Evolutionary conservation across 495 filamentous ascomycete species (phyloP), one percentile per base, ranked within the genome.

Genomic region (Darksidea phi): DNA sequence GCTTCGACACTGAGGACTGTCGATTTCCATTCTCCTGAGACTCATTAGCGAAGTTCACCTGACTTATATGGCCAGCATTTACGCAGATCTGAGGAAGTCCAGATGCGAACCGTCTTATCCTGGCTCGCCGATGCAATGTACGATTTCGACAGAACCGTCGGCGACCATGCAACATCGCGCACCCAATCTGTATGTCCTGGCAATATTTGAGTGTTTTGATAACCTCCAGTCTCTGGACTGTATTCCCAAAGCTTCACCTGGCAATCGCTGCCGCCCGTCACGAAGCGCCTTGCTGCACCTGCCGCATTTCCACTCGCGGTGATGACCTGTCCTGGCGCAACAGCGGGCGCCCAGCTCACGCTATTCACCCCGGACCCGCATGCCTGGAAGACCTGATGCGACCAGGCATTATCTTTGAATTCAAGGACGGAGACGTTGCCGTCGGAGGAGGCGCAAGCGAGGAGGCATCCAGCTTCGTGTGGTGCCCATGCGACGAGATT

Each of bases 401-500:
- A 85, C 83, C 87, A 90, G 66, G 78, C 81, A 76, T 95, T 95
- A 73, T 99, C 92, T 68, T 90, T 90, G 80, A 97, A 96, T 74
- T 97, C 93, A 52, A 97, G 84, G 13, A 99, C 91, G 45, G 82
- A 87, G 64, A 97, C 91, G 71, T 88, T 88, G 67, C 95, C 95
- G 68, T 99, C 94, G 26, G 87, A 91, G 28, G 87, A 91, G 26
- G 95, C 94, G 76, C 90, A 96, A 47, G 94, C 94, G 64, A 99
- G 87, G 52, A 96, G 83, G 73, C 93, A 97, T 64, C 94, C 94
- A 37, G 85, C 84, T 78, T 97, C 94, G 75, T 97, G 92, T 1
- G 94, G 95, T n/a, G 90, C 85, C 94, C 92, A 97, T 51, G 90
- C 85, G 54, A 99, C 87, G 73, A 95, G 89, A 78, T 99, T 99